Conservation (phyloP, 495 filamentous ascomycete species). For the Xylaria intraflava region DNA sequence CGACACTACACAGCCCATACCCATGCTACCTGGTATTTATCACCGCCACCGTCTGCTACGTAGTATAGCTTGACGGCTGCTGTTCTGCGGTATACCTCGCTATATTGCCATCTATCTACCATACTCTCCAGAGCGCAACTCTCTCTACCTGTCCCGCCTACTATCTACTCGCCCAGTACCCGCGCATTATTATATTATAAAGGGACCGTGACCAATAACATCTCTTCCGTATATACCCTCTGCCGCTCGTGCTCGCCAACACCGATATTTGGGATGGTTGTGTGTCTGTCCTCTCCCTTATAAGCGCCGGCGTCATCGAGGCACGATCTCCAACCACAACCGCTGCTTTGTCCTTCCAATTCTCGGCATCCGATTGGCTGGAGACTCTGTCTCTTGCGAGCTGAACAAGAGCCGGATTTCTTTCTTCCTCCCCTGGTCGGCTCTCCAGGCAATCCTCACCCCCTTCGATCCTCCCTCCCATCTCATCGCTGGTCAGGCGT, state of each 20-base stretch:
- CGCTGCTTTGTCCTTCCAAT: neutral
- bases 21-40: too few relatives aligned
- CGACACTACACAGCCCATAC: too few relatives aligned
- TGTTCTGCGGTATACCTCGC: neutral
- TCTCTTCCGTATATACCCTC: neutral
- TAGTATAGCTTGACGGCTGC: too few relatives aligned
- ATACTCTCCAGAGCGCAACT: neutral
- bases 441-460: neutral
- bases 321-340: neutral
- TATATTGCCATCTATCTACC: neutral
- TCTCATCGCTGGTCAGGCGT: neutral
- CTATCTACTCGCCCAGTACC: too few relatives aligned
- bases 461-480: neutral
- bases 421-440: neutral
- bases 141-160: neutral
- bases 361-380: neutral
- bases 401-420: neutral
- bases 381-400: neutral
- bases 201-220: too few relatives aligned
- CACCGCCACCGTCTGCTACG: too few relatives aligned
- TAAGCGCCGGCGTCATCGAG: neutral
- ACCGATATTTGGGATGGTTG: conserved; percentile 1
- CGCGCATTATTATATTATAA: too few relatives aligned
- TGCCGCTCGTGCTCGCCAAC: neutral
- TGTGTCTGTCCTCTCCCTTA: neutral